These are phyloP conservation scores for Aspergillus carbonarius DNA, from an alignment of 2,329 filamentous ascomycete genomes.

Conservation along the genomic window DNA sequence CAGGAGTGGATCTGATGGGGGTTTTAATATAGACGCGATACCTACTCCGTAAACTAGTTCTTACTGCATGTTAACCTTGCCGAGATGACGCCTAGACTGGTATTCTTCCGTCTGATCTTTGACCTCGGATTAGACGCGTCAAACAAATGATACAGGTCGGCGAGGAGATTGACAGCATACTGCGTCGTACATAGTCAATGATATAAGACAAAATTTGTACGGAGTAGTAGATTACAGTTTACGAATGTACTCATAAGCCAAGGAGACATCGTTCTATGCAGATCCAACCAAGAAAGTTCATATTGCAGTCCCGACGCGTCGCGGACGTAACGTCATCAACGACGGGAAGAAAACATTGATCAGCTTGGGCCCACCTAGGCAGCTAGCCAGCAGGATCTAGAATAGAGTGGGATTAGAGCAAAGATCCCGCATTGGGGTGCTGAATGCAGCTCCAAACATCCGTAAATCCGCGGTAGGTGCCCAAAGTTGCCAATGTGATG, in stretches of 20 bases:
- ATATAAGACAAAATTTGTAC: too few relatives aligned
- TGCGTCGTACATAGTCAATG: too few relatives aligned
- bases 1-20: neutral
- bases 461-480: conserved; percentile 14
- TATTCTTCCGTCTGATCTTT: neutral
- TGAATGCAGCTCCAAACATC: conserved; percentile 4
- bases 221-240: too few relatives aligned
- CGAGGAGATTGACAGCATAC: too few relatives aligned
- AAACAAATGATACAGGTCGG: too few relatives aligned
- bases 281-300: neutral
- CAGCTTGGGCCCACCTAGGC: neutral
- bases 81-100: neutral
- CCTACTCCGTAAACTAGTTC: neutral
- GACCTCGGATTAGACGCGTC: neutral
- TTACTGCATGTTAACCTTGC: neutral
- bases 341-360: neutral
- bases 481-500: neutral
- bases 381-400: neutral
- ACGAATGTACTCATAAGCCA: too few relatives aligned
- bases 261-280: neutral
- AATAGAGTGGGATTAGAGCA: neutral
- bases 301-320: neutral
- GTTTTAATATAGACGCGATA: neutral
- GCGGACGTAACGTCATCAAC: neutral
- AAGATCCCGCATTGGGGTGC: neutral